phyloP scores from a whole-genome alignment of 305 asterid species.

The Nicotiana rustica region DNA sequence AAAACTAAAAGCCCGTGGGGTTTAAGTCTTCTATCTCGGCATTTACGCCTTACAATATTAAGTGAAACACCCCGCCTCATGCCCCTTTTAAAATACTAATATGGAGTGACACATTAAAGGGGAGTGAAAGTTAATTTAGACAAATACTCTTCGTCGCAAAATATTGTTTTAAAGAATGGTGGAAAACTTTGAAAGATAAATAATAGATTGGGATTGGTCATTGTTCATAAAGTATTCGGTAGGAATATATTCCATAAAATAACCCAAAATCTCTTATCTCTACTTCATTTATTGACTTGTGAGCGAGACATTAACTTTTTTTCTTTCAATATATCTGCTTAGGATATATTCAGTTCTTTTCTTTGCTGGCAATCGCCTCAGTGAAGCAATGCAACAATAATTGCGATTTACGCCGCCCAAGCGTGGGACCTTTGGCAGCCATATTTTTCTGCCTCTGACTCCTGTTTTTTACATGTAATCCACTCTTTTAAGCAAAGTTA shows the following conservation, averaged over 20 bases:
- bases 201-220: background rate
- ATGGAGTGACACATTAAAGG: no score
- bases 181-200: no score
- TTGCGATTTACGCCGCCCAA: slow-evolving; percentile 26
- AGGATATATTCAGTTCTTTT: background rate
- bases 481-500: slow-evolving; percentile 29
- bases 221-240: background rate
- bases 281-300: background rate
- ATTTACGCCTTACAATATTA: no score
- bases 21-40: no score
- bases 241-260: background rate
- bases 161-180: no score
- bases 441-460: slow-evolving; percentile 2
- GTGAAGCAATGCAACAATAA: slow-evolving; percentile 28
- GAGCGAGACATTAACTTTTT: background rate
- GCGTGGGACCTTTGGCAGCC: slow-evolving; percentile 1
- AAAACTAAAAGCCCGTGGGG: no score
- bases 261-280: background rate
- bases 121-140: no score
- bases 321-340: no score
- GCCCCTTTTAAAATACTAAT: no score
- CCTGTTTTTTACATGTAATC: slow-evolving; percentile 19
- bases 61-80: no score
- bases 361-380: background rate
- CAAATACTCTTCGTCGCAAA: no score